A percentile compares a stretch with the other conserved stretches of the same genome.
Evolutionary conservation across 2,329 filamentous ascomycete genomes (phyloP).

Genomic region (Lomentospora prolificans): DNA sequence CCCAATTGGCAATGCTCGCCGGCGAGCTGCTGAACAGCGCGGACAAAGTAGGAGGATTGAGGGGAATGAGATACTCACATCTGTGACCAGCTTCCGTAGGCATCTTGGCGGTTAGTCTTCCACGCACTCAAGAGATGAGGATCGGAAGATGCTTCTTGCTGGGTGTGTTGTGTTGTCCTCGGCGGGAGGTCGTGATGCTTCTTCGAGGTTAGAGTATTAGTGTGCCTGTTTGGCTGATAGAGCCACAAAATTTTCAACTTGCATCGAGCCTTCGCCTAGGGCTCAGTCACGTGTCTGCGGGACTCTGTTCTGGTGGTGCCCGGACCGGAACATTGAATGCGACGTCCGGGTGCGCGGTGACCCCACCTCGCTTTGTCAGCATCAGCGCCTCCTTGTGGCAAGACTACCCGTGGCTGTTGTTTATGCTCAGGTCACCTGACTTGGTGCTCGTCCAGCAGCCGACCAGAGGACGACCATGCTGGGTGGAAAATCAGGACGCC

Average conservation of each 20-base stretch:
- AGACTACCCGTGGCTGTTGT: background rate
- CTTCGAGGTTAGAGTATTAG: slow-evolving; percentile 10
- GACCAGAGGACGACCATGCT: background rate
- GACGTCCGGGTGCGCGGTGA: background rate
- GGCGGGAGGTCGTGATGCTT: slow-evolving; percentile 9
- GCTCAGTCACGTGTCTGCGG: slow-evolving; percentile 9
- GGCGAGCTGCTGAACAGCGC: background rate
- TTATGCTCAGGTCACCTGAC: background rate
- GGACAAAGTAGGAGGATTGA: background rate
- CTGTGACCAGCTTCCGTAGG: slow-evolving; percentile 80
- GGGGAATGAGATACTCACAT: slow-evolving; percentile 51
- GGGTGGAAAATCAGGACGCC: slow-evolving; percentile 1
- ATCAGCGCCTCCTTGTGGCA: no score
- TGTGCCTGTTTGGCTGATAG: slow-evolving; percentile 8
- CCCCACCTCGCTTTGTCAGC: background rate
- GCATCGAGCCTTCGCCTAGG: slow-evolving; percentile 6
- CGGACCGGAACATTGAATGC: no score
- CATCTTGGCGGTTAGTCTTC: slow-evolving; percentile 52
- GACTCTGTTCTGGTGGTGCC: no score
- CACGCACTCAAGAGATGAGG: slow-evolving; percentile 30
- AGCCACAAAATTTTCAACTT: slow-evolving; percentile 9
- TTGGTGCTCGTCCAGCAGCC: background rate
- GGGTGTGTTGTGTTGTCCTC: slow-evolving; percentile 7
- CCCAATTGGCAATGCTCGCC: slow-evolving; percentile 3
- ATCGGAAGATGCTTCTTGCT: slow-evolving; percentile 6